Evolutionary conservation across 805 yeast species (phyloP).

Genomic region (Ogataea chonburiensis): DNA sequence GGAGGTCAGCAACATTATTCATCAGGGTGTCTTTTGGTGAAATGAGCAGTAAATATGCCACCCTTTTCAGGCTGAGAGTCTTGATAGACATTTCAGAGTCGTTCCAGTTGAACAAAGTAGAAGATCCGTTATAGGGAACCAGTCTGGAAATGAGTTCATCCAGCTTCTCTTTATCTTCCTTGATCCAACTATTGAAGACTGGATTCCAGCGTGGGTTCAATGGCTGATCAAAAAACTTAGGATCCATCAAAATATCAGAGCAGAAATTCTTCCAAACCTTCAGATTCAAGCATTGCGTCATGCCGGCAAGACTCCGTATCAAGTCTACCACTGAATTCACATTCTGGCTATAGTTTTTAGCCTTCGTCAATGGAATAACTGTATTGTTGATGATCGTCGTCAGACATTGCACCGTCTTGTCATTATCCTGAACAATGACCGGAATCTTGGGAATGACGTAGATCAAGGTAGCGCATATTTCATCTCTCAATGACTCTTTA

Average conservation of each 20-base stretch:
- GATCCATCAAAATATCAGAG: constrained; percentile 63
- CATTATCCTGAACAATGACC: constrained; percentile 53
- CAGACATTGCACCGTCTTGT: constrained; percentile 52
- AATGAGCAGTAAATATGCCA: constrained; percentile 61
- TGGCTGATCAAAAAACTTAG: constrained; percentile 48
- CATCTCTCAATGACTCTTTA: constrained; percentile 39
- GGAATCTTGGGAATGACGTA: constrained; percentile 42
- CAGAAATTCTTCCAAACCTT: constrained; percentile 66
- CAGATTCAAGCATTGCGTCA: constrained; percentile 37
- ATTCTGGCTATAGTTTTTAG: constrained; percentile 39
- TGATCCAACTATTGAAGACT: constrained; percentile 62
- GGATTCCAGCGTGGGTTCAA: constrained; percentile 48
- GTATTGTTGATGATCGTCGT: constrained; percentile 53
- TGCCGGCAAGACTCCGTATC: constrained; percentile 35
- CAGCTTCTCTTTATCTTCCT: constrained; percentile 58
- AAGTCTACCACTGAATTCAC: constrained; percentile 45
- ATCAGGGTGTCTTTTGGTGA: constrained; percentile 61
- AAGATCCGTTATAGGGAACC: constrained; percentile 49
- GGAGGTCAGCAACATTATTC: constrained; percentile 44
- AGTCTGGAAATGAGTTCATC: constrained; percentile 50
- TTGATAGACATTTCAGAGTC: constrained; percentile 33
- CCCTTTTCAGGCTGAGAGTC: constrained; percentile 50
- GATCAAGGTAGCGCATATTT: constrained; percentile 42
- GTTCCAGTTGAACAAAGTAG: constrained; percentile 45
- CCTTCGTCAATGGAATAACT: constrained; percentile 52